Evolutionary conservation across 1,284 basidiomycete genomes (phyloP).

Genomic region (Puccinia hordei): DNA sequence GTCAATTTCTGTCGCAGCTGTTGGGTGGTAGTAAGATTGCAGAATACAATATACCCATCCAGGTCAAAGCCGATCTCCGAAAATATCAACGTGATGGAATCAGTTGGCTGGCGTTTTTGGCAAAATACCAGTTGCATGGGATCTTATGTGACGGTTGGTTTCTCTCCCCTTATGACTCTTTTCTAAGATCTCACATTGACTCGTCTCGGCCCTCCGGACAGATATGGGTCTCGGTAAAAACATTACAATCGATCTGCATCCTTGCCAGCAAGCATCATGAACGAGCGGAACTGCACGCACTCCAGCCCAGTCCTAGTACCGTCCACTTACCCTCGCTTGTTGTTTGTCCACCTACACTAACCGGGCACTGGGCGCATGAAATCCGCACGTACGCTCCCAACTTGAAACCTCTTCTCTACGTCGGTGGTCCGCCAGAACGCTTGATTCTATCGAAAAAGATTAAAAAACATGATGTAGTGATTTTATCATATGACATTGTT

Average conservation of each 20-base stretch:
- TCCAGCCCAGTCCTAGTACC: constrained; percentile 73
- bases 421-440: constrained; percentile 86
- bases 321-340: constrained; percentile 91
- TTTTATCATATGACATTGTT: constrained; percentile 96
- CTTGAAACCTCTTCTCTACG: constrained; percentile 82
- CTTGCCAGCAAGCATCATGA: constrained; percentile 91
- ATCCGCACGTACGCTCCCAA: constrained; percentile 88
- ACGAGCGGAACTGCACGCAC: constrained; percentile 70
- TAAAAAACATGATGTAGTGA: constrained; percentile 77
- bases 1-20: constrained; percentile 88
- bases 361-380: constrained; percentile 98
- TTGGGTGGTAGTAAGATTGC: constrained; percentile 93
- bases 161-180: background rate
- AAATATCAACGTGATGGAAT: constrained; percentile 98
- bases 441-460: constrained; percentile 70
- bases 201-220: constrained; percentile 59
- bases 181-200: background rate
- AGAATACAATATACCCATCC: constrained; percentile 81
- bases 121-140: constrained; percentile 93
- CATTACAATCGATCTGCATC: constrained; percentile 96
- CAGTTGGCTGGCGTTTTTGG: constrained; percentile 97
- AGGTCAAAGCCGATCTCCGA: constrained; percentile 88
- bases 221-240: constrained; percentile 99
- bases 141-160: constrained; percentile 91
- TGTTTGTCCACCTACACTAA: constrained; percentile 93